phyloP scores from a whole-genome alignment of 164 flowering plant species.

The Kalanchoe fedtschenkoi region DNA sequence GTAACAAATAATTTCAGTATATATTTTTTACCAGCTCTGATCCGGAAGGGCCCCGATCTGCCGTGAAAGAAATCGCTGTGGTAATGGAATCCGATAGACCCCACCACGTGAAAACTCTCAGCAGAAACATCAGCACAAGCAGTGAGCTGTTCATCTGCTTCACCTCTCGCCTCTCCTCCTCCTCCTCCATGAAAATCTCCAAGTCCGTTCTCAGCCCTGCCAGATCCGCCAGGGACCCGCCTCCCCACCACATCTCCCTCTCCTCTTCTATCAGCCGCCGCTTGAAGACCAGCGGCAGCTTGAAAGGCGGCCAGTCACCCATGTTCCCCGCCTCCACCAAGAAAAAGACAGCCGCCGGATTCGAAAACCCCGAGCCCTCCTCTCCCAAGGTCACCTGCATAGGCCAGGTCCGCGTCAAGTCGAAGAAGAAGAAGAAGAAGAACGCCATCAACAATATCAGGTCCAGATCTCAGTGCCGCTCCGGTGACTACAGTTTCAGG shows the following conservation, averaged over 20 bases:
- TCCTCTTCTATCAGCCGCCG: slow-evolving; percentile 62
- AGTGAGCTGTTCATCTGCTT: slow-evolving; percentile 72
- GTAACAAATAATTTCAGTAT: neutral
- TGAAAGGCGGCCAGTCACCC: slow-evolving; percentile 68
- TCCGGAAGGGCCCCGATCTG: neutral
- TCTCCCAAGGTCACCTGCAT: slow-evolving; percentile 94
- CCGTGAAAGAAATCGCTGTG: neutral
- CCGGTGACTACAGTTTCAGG: slow-evolving; percentile 49
- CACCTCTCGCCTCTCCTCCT: slow-evolving; percentile 54
- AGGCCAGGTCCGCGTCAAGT: slow-evolving; percentile 82
- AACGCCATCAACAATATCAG: slow-evolving; percentile 14
- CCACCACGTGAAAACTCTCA: slow-evolving; percentile 4
- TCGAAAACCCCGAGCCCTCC: slow-evolving; percentile 74
- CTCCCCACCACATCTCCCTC: slow-evolving; percentile 37
- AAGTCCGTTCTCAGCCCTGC: slow-evolving; percentile 61
- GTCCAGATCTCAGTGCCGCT: slow-evolving; percentile 29
- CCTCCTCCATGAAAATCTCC: slow-evolving; percentile 57
- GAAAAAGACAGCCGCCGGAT: slow-evolving; percentile 21
- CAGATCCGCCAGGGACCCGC: slow-evolving; percentile 19
- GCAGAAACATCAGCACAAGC: slow-evolving; percentile 12
- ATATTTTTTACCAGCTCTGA: neutral
- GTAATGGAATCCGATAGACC: neutral
- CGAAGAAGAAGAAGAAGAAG: slow-evolving; percentile 67
- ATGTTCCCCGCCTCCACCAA: slow-evolving; percentile 53
- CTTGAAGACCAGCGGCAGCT: slow-evolving; percentile 50